A percentile compares a stretch with the other conserved stretches of the same genome.
Evolutionary conservation across 805 yeast species (phyloP).

Genomic region (Kuraishia capsulata): DNA sequence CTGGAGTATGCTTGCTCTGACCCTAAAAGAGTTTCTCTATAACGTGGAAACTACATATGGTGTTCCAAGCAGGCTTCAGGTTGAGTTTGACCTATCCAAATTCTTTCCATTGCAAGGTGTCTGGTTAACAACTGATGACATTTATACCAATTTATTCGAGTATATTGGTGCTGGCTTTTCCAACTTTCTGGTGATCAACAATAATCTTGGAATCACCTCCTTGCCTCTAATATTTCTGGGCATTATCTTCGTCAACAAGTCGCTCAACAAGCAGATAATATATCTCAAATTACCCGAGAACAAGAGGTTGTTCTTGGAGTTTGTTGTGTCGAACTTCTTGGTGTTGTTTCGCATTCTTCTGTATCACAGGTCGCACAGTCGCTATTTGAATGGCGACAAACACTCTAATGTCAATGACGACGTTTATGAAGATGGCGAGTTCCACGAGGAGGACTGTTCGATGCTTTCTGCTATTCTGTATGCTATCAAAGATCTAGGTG

Average conservation of each 20-base stretch:
- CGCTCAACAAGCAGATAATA: conserved; percentile 17
- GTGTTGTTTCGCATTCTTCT: conserved; percentile 33
- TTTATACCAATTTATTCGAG: conserved; percentile 13
- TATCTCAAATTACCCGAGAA: conserved; percentile 22
- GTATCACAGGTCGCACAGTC: conserved; percentile 11
- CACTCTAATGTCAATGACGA: conserved; percentile 1
- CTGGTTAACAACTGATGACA: conserved; percentile 9
- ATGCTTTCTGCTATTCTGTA: conserved; percentile 19
- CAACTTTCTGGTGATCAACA: conserved; percentile 27
- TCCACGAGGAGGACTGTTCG: conserved; percentile 13
- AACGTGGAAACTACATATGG: conserved; percentile 12
- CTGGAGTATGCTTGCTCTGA: conserved; percentile 35
- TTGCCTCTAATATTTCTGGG: conserved; percentile 36
- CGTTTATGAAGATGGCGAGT: background rate
- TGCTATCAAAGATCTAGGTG: conserved; percentile 18
- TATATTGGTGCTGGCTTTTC: conserved; percentile 8
- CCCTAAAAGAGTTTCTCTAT: conserved; percentile 34
- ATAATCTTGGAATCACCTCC: conserved; percentile 41
- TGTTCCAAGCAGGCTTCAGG: background rate
- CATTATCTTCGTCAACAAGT: conserved; percentile 16
- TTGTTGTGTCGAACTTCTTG: conserved; percentile 38
- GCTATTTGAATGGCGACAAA: conserved; percentile 5
- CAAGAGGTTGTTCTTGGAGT: conserved; percentile 18
- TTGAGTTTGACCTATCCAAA: conserved; percentile 2
- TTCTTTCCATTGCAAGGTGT: conserved; percentile 3